Evolutionary conservation across 768 basidiomycete species (phyloP).

Genomic region (Podaxis sp.): DNA sequence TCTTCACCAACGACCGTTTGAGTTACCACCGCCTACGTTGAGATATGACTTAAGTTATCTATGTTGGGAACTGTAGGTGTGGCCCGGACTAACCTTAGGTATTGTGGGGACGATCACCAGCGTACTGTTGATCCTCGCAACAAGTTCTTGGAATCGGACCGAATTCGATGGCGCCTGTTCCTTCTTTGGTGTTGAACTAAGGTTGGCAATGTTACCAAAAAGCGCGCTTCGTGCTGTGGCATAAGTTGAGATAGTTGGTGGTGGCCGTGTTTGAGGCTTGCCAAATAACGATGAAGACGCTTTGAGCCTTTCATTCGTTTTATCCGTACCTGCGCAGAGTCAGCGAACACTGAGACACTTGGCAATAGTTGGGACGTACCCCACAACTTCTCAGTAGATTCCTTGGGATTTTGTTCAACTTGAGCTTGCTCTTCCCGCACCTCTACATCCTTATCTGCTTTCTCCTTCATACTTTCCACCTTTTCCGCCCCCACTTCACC

Average conservation of each 20-base stretch:
- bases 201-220: slow-evolving; percentile 35
- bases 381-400: slow-evolving; percentile 28
- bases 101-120: slow-evolving; percentile 59
- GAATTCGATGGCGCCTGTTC: slow-evolving; percentile 6
- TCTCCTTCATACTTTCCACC: slow-evolving; percentile 17
- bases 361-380: slow-evolving; percentile 21
- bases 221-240: slow-evolving; percentile 38
- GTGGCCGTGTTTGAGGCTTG: slow-evolving; percentile 16
- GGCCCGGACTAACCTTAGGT: slow-evolving; percentile 36
- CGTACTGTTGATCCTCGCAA: slow-evolving; percentile 66
- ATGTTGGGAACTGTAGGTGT: neutral
- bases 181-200: neutral
- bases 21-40: neutral
- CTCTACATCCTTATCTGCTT: slow-evolving; percentile 16
- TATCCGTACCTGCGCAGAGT: slow-evolving; percentile 6
- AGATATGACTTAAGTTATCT: neutral
- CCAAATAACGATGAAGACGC: slow-evolving; percentile 34
- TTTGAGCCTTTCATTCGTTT: slow-evolving; percentile 12
- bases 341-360: neutral
- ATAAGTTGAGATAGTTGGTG: slow-evolving; percentile 25
- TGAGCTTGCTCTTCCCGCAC: slow-evolving; percentile 12
- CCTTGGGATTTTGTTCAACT: neutral
- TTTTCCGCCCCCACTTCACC: slow-evolving; percentile 19
- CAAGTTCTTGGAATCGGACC: slow-evolving; percentile 50
- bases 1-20: neutral